Evolutionary conservation across 306 rosid genomes (phyloP).

Genomic region (Trifolium dubium): DNA sequence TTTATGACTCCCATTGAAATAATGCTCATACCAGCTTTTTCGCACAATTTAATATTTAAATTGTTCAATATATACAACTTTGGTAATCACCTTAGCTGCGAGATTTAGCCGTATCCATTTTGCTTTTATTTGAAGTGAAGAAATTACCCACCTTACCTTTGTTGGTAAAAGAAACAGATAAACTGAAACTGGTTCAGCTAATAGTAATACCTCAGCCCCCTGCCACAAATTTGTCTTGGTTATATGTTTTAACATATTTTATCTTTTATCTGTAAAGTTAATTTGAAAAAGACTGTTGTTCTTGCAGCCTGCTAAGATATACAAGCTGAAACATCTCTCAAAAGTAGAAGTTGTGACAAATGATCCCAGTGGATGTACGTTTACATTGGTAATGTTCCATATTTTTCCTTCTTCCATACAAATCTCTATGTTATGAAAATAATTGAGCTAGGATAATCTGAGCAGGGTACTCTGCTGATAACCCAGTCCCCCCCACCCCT

Average conservation of each 20-base stretch:
- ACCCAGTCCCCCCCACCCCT: not conserved
- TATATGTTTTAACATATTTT: conserved; percentile 12
- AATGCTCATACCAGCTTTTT: conserved; percentile 2
- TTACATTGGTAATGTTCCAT: conserved; percentile 78
- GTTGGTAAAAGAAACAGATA: conserved; percentile 37
- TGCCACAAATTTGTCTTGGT: conserved; percentile 5
- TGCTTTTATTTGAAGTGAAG: conserved; percentile 34
- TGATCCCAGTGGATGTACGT: conserved; percentile 92
- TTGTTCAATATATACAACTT: conserved; percentile 2
- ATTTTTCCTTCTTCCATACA: conserved; percentile 15
- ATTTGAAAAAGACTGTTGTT: conserved; percentile 11
- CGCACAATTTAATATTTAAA: not conserved
- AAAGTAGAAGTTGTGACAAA: conserved; percentile 85
- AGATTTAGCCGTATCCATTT: conserved; percentile 16
- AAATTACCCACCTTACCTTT: conserved; percentile 23
- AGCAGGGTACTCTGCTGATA: conserved; percentile 23
- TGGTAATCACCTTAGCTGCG: conserved; percentile 27
- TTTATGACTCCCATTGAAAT: not conserved
- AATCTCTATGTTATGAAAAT: conserved; percentile 26
- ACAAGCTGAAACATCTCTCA: conserved; percentile 94
- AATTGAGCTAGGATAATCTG: not conserved
- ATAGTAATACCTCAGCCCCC: conserved; percentile 9
- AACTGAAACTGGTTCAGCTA: conserved; percentile 2
- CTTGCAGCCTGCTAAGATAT: conserved; percentile 87
- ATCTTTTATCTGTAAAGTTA: conserved; percentile 16